Base-by-base conservation (phyloP, 176 grass and related monocot genomes). In the Triticum dicoccoides region DNA sequence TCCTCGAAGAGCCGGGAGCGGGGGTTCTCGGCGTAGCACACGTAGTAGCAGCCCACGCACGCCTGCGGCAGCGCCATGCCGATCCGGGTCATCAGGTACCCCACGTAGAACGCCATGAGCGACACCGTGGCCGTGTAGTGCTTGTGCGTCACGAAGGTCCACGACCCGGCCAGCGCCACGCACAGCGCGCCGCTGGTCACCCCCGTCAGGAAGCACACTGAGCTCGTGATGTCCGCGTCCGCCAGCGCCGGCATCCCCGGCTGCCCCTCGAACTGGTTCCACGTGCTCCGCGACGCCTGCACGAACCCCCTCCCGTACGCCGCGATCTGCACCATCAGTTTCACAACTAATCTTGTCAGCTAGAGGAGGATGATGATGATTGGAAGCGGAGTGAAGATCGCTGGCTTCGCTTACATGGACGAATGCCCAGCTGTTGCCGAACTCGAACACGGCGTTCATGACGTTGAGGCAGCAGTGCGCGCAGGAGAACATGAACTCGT, bases 401-500 rank as follows among this genome's bases (percentile, higher is more conserved):
- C 47, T 51, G 3, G 13, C 88, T 85, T 82, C 51, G 2, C 86
- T 86, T 82, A 98, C 95, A 58, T 99, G 97, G 61, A 99, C 97
- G 82, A 96, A 99, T 0, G 97, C 97, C 97, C 97, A 99, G 69
- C 88, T 91, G 88, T 99, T 99, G 90, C 97, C 97, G 89, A 93
- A 94, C 88, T 82, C 56, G 79, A 99, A 99, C 84, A 99, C 39
- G 56, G 80, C 91, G 75, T 99, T 93, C 97, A 99, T 99, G 62
- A 99, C 94, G 61, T 88, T 44, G 73, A 99, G 92, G 86, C 97
- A 99, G 89, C 97, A 99, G 86, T 99, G 97, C 0, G 97, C 94
- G 71, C 94, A 99, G 58, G 97, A 99, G 92, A 99, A 99, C 90
- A 99, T 90, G 94, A 99, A 99, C 82, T 99, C 97, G 66, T 99